Base-by-base conservation (phyloP, 257 asterid species). In the Perilla frutescens region DNA sequence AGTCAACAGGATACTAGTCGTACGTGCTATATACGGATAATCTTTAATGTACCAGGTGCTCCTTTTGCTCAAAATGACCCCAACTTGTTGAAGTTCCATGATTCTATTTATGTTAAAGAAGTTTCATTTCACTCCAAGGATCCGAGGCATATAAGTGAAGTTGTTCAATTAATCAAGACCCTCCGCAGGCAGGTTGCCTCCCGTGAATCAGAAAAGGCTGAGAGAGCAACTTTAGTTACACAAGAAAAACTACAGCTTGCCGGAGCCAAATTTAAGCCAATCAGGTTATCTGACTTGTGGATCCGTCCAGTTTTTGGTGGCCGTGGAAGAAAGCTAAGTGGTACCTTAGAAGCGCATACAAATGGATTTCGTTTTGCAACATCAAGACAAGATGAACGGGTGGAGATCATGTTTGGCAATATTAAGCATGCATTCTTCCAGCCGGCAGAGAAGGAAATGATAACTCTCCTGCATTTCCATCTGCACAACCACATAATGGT, bases 361-460 rank as follows among this genome's bases (percentile, higher is more conserved):
- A 88, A 88, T 71, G 93, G 93, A 8, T 86, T 88, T 5, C 84
- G 91, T 45, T 88, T 82, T 77, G 76, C 93, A 0, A 82, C 93
- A 14, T 80, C 93, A 47, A 85, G 89, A 62, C 58, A 65, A 4
- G 89, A 86, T 40, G 91, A 81, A 60, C 86, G 87, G 14, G 89
- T 88, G 47, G 93, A 88, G 36, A 37, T 88, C 61, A 80, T 88
- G 86, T 88, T 67, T 70, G 82, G 63, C 4, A 88, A 88, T 47
- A 65, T 88, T 53, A 88, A 86, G 61, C 93, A 88, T 66, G 89
- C 93, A 0, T 84, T 88, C 65, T 81, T 88, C 66, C 93, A 86
- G 86, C 91, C 93, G 29, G 87, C 93, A 3, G 93, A 88, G 63
- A 88, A 83, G 73, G 93, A 88, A 68, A 84, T 88, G 89, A 88